Percentiles rank a stretch among this genome's conserved stretches.
These are phyloP conservation scores for Phytophthora constricta DNA, from an alignment of 352 stramenopile genomes.

Conservation along the genomic window DNA sequence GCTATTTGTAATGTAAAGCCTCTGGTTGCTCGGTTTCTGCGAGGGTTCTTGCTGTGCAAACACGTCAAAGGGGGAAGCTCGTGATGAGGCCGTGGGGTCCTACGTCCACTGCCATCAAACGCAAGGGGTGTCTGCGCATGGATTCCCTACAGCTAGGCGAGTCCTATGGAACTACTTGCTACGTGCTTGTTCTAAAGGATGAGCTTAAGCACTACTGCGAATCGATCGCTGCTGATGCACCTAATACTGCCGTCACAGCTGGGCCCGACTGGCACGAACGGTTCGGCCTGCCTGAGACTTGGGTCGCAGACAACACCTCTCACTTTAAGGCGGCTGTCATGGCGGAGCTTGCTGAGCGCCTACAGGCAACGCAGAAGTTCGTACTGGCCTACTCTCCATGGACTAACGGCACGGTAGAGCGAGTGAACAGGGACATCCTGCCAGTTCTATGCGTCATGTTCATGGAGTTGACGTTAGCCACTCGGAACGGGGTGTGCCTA, in stretches of 20 bases:
- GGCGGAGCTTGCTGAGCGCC: conserved; percentile 3
- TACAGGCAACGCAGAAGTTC: conserved; percentile 8
- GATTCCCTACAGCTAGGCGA: conserved; percentile 8
- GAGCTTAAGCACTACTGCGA: conserved; percentile 17
- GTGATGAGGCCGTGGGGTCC: background rate
- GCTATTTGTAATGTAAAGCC: background rate
- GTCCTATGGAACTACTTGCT: background rate
- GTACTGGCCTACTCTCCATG: conserved; percentile 18
- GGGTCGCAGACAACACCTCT: conserved; percentile 2
- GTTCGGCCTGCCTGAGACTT: background rate
- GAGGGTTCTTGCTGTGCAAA: conserved; percentile 5
- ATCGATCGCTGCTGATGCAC: background rate
- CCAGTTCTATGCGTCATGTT: conserved; percentile 22
- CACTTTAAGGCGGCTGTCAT: conserved; percentile 27
- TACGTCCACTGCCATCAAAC: background rate
- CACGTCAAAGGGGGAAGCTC: conserved; percentile 1
- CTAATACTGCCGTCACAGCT: background rate
- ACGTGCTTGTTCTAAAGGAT: conserved; percentile 25
- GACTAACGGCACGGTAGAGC: conserved; percentile 28
- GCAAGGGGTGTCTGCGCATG: conserved; percentile 6
- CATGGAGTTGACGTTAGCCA: conserved; percentile 15
- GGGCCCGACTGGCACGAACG: conserved; percentile 8
- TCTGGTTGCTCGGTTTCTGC: background rate
- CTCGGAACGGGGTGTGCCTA: conserved; percentile 14
- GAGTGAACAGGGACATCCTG: conserved; percentile 27